Base-by-base conservation (phyloP, 2,329 filamentous ascomycete genomes). In the Claviceps digitariae region DNA sequence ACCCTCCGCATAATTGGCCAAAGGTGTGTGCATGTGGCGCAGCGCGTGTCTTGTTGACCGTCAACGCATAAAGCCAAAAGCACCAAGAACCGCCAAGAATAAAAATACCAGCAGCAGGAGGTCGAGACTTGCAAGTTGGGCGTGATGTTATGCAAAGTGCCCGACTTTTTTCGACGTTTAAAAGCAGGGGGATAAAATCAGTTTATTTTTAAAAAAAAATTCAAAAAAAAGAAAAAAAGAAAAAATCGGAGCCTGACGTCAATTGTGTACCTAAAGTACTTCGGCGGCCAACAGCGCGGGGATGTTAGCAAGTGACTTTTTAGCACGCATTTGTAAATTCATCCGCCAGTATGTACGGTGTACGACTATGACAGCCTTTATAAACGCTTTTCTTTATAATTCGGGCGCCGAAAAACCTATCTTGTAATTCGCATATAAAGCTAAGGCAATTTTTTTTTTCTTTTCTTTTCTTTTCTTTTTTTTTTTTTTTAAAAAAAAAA, bases 281-380 rank as follows among this genome's bases (percentile, higher is more conserved):
- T 29, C n/a, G 47, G 4, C 6, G n/a, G 29, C 25, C 40, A 23
- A 36, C 27, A 40, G 40, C 31, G n/a, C 31, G 48, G 21, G 12
- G 12, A 36, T 51, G 29, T 52, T 52, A 52, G 50, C 38, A 38
- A 17, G 41, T 10, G 50, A 49, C 50, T 47, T 52, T 52, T 50
- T 31, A 20, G n/a, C n/a, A 48, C 20, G 43, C 43, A 12, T 17
- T n/a, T 38, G 38, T 15, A 13, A n/a, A n/a, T 31, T 41, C 25
- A 15, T 7, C n/a, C 4, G 3, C 17, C 9, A 23, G 6, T 12
- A 50, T 23, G n/a, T n/a, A n/a, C n/a, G n/a, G n/a, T n/a, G n/a
- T n/a, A n/a, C n/a, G n/a, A n/a, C n/a, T n/a, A n/a, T n/a, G n/a
- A n/a, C n/a, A n/a, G n/a, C n/a, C n/a, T n/a, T n/a, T n/a, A n/a